These are phyloP conservation scores for Thermothielavioides terrestris DNA, from an alignment of 495 filamentous ascomycete species.

Conservation along the genomic window DNA sequence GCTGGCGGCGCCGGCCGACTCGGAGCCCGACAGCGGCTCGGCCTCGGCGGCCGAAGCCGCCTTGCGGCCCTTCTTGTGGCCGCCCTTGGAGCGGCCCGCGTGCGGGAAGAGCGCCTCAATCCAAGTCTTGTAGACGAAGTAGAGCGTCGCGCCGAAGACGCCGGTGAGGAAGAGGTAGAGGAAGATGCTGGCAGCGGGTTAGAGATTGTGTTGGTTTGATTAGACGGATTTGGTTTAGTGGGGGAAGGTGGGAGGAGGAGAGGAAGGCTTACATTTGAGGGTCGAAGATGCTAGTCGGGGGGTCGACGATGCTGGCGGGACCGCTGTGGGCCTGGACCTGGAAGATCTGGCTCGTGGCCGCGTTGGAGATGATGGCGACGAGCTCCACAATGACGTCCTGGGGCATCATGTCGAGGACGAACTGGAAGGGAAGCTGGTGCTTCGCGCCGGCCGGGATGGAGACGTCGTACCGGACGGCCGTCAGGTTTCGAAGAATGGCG, in stretches of 20 bases:
- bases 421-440: constrained; percentile 68
- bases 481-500: constrained; percentile 72
- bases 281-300: constrained; percentile 87
- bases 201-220: constrained; percentile 11
- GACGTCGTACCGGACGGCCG: constrained; percentile 61
- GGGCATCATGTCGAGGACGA: constrained; percentile 87
- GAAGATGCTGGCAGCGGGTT: constrained; percentile 60
- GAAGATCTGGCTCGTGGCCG: constrained; percentile 52
- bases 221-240: constrained; percentile 11
- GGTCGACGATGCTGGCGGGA: constrained; percentile 82
- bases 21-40: constrained; percentile 57
- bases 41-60: constrained; percentile 23
- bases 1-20: constrained; percentile 62
- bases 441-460: constrained; percentile 71
- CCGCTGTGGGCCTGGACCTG: constrained; percentile 77
- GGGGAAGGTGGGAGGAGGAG: not conserved
- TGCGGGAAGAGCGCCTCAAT: constrained; percentile 94
- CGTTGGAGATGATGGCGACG: constrained; percentile 58
- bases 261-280: constrained; percentile 72
- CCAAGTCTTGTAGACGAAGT: constrained; percentile 98
- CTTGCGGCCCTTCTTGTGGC: constrained; percentile 49
- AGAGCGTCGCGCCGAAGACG: constrained; percentile 67
- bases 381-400: constrained; percentile 77
- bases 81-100: constrained; percentile 52
- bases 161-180: constrained; percentile 86